phyloP scores from a whole-genome alignment of 192 early-diverging fungal genomes.

The Coemansia sp. region DNA sequence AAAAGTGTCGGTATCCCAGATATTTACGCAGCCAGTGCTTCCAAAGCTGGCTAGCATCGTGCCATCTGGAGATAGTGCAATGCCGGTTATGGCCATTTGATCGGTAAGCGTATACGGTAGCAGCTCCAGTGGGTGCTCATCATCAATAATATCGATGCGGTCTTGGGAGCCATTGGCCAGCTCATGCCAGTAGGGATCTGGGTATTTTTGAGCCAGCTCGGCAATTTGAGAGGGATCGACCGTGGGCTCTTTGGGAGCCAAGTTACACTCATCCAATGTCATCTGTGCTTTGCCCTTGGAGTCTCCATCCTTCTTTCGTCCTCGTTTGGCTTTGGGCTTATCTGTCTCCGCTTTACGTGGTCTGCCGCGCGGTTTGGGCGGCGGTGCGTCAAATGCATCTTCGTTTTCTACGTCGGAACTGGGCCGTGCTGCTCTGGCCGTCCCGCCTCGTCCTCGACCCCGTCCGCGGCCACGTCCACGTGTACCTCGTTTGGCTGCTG shows the following conservation, averaged over 20 bases:
- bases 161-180: conserved; percentile 2
- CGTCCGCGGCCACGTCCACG: conserved; percentile 41
- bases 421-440: conserved; percentile 2
- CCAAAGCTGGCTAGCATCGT: conserved; percentile 84
- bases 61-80: conserved; percentile 81
- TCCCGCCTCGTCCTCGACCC: conserved; percentile 16
- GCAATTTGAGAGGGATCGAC: conserved; percentile 58
- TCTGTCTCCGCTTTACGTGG: conserved; percentile 31
- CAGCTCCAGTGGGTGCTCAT: conserved; percentile 65
- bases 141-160: conserved; percentile 61
- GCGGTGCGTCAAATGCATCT: conserved; percentile 20
- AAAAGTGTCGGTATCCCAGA: conserved; percentile 84
- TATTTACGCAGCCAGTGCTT: conserved; percentile 66
- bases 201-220: conserved; percentile 57
- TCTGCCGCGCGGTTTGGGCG: conserved; percentile 39
- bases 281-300: conserved; percentile 45
- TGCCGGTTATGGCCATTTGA: conserved; percentile 78
- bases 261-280: conserved; percentile 42
- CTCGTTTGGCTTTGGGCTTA: conserved; percentile 40
- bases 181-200: conserved; percentile 49
- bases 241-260: conserved; percentile 14
- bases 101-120: conserved; percentile 69
- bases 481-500: conserved; percentile 25
- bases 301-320: conserved; percentile 38
- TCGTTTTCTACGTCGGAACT: conserved; percentile 16